Conservation (phyloP, 805 yeast genomes). For the Kuraishia hungarica region DNA sequence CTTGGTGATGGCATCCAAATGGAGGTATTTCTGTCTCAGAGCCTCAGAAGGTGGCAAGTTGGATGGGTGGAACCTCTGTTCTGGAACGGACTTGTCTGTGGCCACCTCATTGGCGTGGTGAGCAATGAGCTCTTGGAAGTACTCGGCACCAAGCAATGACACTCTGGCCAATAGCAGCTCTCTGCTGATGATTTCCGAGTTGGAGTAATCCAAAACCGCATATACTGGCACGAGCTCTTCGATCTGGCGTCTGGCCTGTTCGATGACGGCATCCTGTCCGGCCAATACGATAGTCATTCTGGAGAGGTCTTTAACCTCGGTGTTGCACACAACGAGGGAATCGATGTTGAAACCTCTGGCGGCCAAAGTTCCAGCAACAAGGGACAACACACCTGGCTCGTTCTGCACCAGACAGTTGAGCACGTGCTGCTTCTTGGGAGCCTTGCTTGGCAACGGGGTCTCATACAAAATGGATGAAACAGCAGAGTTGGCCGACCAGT, state of each 20-base stretch:
- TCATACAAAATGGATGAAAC: constrained; percentile 93
- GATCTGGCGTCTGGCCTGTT: constrained; percentile 96
- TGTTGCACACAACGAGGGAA: constrained; percentile 91
- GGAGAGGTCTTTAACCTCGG: constrained; percentile 90
- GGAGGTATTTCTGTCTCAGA: constrained; percentile 86
- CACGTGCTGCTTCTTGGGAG: constrained; percentile 76
- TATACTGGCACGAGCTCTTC: constrained; percentile 98
- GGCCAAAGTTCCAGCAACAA: constrained; percentile 91
- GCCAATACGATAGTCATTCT: constrained; percentile 94
- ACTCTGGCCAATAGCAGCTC: constrained; percentile 89
- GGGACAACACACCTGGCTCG: constrained; percentile 95
- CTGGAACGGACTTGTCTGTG: constrained; percentile 30
- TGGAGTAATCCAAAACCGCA: constrained; percentile 91
- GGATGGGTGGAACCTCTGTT: constrained; percentile 70
- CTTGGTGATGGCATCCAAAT: constrained; percentile 74
- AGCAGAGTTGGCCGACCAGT: constrained; percentile 94
- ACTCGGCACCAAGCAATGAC: constrained; percentile 94
- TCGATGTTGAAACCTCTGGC: constrained; percentile 98
- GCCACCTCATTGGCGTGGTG: constrained; percentile 52
- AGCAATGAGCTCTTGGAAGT: constrained; percentile 87
- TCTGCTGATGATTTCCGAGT: constrained; percentile 82
- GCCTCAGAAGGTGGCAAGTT: constrained; percentile 88
- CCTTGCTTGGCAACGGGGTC: constrained; percentile 58
- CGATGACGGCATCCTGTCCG: constrained; percentile 94
- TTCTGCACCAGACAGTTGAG: constrained; percentile 95